Evolutionary conservation across 1,139 yeast species (phyloP).

Genomic region (Protomyces arabidopsidicola): DNA sequence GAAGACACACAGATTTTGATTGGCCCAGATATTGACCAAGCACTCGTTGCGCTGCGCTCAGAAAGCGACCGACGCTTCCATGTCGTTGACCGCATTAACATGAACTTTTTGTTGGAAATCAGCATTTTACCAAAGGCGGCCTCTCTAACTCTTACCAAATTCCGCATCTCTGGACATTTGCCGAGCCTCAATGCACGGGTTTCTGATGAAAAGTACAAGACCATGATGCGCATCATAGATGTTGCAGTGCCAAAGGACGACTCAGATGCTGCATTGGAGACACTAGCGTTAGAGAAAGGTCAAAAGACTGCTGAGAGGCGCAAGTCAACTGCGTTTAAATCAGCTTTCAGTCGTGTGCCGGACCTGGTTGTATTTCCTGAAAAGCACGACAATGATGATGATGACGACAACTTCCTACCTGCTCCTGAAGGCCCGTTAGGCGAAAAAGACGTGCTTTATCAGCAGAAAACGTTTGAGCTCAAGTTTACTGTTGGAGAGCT

Average conservation of each 20-base stretch:
- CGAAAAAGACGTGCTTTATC: slow-evolving; percentile 29
- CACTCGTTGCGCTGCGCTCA: slow-evolving; percentile 60
- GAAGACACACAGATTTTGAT: slow-evolving; percentile 74
- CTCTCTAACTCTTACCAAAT: slow-evolving; percentile 54
- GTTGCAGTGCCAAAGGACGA: slow-evolving; percentile 62
- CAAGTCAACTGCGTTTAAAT: slow-evolving; percentile 2
- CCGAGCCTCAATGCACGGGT: slow-evolving; percentile 67
- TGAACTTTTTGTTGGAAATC: slow-evolving; percentile 68
- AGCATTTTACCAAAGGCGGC: slow-evolving; percentile 80
- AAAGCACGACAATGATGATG: slow-evolving; percentile 31
- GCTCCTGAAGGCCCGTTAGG: slow-evolving; percentile 26
- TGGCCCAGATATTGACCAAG: slow-evolving; percentile 73
- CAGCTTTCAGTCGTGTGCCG: slow-evolving; percentile 6
- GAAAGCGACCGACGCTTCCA: slow-evolving; percentile 47
- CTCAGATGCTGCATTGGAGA: too few relatives aligned
- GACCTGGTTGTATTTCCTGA: slow-evolving; percentile 24
- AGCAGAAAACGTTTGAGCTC: slow-evolving; percentile 66
- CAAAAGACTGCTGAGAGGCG: neutral
- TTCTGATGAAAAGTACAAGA: slow-evolving; percentile 85
- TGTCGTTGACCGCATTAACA: slow-evolving; percentile 69
- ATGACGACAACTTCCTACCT: slow-evolving; percentile 14
- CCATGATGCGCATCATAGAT: slow-evolving; percentile 72
- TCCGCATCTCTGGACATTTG: slow-evolving; percentile 73
- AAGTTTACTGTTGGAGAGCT: slow-evolving; percentile 63
- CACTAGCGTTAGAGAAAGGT: neutral